A percentile compares a stretch with the other conserved stretches of the same genome.
phyloP scores from a whole-genome alignment of 2,329 filamentous ascomycete genomes.

The Neopestalotiopsis sp. region DNA sequence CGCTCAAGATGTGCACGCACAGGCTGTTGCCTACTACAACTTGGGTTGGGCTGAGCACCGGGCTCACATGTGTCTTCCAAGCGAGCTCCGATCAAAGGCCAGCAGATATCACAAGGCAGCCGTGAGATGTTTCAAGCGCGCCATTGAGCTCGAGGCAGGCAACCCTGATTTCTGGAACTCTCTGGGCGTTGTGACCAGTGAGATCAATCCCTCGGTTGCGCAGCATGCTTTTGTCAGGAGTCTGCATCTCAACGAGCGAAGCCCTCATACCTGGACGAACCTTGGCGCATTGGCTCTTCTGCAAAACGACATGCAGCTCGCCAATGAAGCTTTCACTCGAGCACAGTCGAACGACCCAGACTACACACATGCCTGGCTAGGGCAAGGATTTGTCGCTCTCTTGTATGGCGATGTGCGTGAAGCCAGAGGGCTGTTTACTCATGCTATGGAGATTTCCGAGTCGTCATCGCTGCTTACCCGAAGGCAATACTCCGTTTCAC shows the following conservation, averaged over 20 bases:
- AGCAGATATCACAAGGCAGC: slow-evolving; percentile 79
- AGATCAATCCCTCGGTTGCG: slow-evolving; percentile 83
- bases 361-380: slow-evolving; percentile 91
- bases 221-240: slow-evolving; percentile 95
- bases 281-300: slow-evolving; percentile 85
- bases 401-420: slow-evolving; percentile 77
- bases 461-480: slow-evolving; percentile 76
- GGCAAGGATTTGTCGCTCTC: slow-evolving; percentile 85
- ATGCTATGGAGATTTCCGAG: slow-evolving; percentile 91
- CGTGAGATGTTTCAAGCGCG: slow-evolving; percentile 89
- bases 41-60: slow-evolving; percentile 92
- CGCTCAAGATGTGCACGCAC: slow-evolving; percentile 78
- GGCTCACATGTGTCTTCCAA: slow-evolving; percentile 72
- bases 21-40: slow-evolving; percentile 97
- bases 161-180: slow-evolving; percentile 98
- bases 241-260: slow-evolving; percentile 89
- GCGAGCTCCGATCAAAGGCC: slow-evolving; percentile 58
- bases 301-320: slow-evolving; percentile 83
- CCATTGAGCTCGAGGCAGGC: slow-evolving; percentile 92
- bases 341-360: slow-evolving; percentile 95
- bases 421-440: slow-evolving; percentile 84
- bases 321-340: slow-evolving; percentile 86
- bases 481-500: slow-evolving; percentile 78
- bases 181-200: slow-evolving; percentile 87
- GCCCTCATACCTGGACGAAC: slow-evolving; percentile 87